These are phyloP conservation scores for Ophiocordyceps robertsii DNA, from an alignment of 2,329 filamentous ascomycete species.

Conservation along the genomic window DNA sequence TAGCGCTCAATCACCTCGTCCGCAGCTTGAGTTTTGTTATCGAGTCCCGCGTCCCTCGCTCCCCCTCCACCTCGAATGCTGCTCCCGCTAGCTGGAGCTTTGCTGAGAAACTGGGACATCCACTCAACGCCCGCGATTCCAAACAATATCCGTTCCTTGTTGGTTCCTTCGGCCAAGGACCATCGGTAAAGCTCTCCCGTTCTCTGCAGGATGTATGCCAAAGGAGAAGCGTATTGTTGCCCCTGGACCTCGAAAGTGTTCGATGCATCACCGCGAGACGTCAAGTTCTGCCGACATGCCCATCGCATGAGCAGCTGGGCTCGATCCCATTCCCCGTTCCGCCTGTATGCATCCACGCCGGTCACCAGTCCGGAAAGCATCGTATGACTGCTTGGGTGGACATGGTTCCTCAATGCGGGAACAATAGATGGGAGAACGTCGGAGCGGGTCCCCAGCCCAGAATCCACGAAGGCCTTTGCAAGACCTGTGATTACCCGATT, in stretches of 20 bases:
- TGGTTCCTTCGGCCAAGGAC: not conserved
- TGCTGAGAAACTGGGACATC: not conserved
- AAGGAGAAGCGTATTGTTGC: not conserved
- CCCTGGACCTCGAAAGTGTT: not conserved
- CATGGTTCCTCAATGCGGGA: not conserved
- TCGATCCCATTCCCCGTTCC: constrained; percentile 1
- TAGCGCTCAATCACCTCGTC: constrained; percentile 3
- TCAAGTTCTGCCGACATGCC: not conserved
- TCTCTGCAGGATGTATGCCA: not conserved
- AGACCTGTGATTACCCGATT: not conserved
- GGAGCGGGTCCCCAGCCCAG: not conserved
- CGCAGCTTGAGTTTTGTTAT: not conserved
- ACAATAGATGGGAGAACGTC: not conserved
- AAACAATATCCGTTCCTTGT: not conserved
- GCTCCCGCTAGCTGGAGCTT: not conserved
- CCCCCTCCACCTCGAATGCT: not conserved
- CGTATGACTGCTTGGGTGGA: not conserved
- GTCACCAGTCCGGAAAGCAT: not conserved
- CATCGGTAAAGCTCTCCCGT: constrained; percentile 3
- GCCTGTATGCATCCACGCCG: not conserved
- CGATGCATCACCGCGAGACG: not conserved
- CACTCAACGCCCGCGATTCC: not conserved
- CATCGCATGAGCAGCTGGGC: not conserved
- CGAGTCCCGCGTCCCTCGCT: not conserved
- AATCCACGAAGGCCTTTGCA: not conserved